Conservation (phyloP, 2,329 filamentous ascomycete genomes). For the Hypoxylon sp. region DNA sequence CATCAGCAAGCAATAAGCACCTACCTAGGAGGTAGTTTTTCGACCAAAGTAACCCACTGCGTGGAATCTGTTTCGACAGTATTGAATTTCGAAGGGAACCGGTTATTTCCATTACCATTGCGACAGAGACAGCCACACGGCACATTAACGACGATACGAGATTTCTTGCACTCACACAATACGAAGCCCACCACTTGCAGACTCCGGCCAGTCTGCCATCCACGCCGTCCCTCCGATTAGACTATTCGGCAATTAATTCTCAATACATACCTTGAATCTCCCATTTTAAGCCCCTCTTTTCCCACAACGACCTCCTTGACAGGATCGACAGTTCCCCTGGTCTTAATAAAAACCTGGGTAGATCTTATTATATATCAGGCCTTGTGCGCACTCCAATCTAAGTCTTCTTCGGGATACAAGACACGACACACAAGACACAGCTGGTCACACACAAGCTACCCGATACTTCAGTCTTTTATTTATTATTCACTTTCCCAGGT, state of each 20-base stretch:
- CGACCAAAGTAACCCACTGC: conserved; percentile 34
- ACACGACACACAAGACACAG: conserved; percentile 39
- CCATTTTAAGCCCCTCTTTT: conserved; percentile 40
- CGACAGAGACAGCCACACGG: conserved; percentile 33
- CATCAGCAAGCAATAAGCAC: conserved; percentile 24
- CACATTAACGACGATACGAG: conserved; percentile 46
- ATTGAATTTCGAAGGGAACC: conserved; percentile 41
- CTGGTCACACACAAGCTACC: conserved; percentile 44
- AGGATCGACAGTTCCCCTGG: conserved; percentile 41
- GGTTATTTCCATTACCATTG: conserved; percentile 42
- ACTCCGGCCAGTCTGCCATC: conserved; percentile 49
- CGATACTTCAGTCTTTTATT: conserved; percentile 29
- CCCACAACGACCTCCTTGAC: conserved; percentile 41
- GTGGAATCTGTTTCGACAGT: conserved; percentile 45
- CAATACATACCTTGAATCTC: conserved; percentile 43
- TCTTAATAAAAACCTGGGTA: conserved; percentile 39
- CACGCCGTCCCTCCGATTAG: conserved; percentile 39
- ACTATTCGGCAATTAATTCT: conserved; percentile 47
- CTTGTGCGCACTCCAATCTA: conserved; percentile 22
- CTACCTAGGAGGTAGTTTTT: conserved; percentile 25
- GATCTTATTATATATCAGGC: conserved; percentile 44
- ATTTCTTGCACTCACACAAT: conserved; percentile 31
- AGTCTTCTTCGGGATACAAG: conserved; percentile 32
- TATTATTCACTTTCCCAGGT: conserved; percentile 35
- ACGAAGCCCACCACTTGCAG: conserved; percentile 44